Conservation (phyloP, 768 basidiomycete species). For the Cantharellus cinnabarinus region DNA sequence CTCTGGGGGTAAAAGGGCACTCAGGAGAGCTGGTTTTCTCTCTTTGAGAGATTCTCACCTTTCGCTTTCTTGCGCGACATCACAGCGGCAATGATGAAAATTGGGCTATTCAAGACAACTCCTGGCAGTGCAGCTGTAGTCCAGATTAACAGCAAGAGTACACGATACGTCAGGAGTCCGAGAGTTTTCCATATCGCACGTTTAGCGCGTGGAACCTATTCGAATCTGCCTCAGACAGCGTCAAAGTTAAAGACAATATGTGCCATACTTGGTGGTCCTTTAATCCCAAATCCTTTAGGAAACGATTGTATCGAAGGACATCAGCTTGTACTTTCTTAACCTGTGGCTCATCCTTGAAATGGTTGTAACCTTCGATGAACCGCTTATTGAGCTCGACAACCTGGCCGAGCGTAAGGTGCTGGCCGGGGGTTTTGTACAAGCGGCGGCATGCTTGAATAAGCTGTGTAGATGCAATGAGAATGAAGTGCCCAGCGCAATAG, state of each 20-base stretch:
- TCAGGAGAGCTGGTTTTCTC: background rate
- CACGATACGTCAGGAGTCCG: slow-evolving; percentile 63
- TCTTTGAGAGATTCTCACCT: slow-evolving; percentile 26
- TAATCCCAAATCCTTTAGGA: slow-evolving; percentile 71
- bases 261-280: slow-evolving; percentile 70
- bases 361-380: slow-evolving; percentile 77
- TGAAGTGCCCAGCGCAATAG: slow-evolving; percentile 1
- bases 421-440: slow-evolving; percentile 84
- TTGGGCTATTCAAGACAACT: slow-evolving; percentile 75
- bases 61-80: slow-evolving; percentile 80
- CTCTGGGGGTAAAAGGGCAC: slow-evolving; percentile 27
- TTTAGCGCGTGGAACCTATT: slow-evolving; percentile 67
- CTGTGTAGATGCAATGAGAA: slow-evolving; percentile 20
- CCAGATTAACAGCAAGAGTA: slow-evolving; percentile 63
- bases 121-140: slow-evolving; percentile 72
- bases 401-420: slow-evolving; percentile 83
- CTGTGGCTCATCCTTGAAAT: slow-evolving; percentile 82
- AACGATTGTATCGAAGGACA: slow-evolving; percentile 77
- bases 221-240: background rate
- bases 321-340: slow-evolving; percentile 61
- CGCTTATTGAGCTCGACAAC: slow-evolving; percentile 88
- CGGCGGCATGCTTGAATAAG: slow-evolving; percentile 89
- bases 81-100: slow-evolving; percentile 76
- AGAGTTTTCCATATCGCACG: slow-evolving; percentile 75
- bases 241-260: background rate